Evolutionary conservation across 495 filamentous ascomycete genomes (phyloP).

Genomic region (Neurospora pannonica): DNA sequence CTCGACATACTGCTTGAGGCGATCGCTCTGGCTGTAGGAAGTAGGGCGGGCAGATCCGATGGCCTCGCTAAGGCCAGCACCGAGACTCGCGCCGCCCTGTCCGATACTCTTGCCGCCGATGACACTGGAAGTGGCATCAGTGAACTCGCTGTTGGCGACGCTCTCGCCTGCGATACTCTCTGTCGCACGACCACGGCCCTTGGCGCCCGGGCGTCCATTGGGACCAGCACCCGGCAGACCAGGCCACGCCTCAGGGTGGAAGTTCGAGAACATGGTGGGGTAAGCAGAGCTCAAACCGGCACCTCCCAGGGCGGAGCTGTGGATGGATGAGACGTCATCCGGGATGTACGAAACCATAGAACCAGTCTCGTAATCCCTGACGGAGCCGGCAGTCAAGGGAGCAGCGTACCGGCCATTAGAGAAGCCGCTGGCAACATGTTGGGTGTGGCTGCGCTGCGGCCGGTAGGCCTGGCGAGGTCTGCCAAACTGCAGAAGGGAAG

Average conservation of each 20-base stretch:
- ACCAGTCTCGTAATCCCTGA: slow-evolving; percentile 74
- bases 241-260: slow-evolving; percentile 81
- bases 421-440: slow-evolving; percentile 69
- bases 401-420: slow-evolving; percentile 35
- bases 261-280: slow-evolving; percentile 91
- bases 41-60: slow-evolving; percentile 31
- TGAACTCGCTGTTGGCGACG: slow-evolving; percentile 76
- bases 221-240: slow-evolving; percentile 59
- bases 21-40: slow-evolving; percentile 41
- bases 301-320: slow-evolving; percentile 83
- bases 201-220: slow-evolving; percentile 38
- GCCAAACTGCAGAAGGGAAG: slow-evolving; percentile 90
- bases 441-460: slow-evolving; percentile 54
- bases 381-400: slow-evolving; percentile 36
- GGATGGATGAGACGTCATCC: slow-evolving; percentile 92
- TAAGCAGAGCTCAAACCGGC: slow-evolving; percentile 70
- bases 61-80: slow-evolving; percentile 65
- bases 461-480: slow-evolving; percentile 87
- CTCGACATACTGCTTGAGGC: slow-evolving; percentile 89
- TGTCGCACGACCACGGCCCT: slow-evolving; percentile 52
- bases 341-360: slow-evolving; percentile 91
- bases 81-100: slow-evolving; percentile 67
- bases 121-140: slow-evolving; percentile 68
- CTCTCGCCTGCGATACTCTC: slow-evolving; percentile 84
- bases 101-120: slow-evolving; percentile 63